These are phyloP conservation scores for Aristolochia fimbriata DNA, from an alignment of 164 flowering plant genomes.

Conservation along the genomic window DNA sequence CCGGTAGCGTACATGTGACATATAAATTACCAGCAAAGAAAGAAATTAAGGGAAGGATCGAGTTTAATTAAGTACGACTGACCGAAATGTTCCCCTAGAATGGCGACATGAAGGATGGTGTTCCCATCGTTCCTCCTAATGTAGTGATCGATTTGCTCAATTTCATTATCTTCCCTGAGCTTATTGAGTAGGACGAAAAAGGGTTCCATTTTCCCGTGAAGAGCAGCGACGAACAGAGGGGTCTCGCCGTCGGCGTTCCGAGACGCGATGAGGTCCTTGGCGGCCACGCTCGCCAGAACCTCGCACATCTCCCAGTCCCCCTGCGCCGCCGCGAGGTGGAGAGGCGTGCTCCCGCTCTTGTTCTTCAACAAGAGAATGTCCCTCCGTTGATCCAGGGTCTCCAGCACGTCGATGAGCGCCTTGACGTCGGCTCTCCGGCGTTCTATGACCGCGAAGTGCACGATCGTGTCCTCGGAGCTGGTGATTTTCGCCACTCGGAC, in stretches of 20 bases:
- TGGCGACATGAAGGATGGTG: slow-evolving; percentile 21
- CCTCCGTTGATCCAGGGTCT: background rate
- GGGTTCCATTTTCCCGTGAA: slow-evolving; percentile 8
- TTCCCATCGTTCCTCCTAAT: slow-evolving; percentile 15
- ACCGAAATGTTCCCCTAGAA: slow-evolving; percentile 17
- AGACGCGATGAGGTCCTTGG: background rate
- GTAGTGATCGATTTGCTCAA: background rate
- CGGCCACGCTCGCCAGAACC: background rate
- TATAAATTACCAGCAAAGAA: no score
- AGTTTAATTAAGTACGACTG: background rate
- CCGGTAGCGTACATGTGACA: background rate
- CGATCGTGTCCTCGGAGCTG: slow-evolving; percentile 18
- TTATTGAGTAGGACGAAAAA: slow-evolving; percentile 3
- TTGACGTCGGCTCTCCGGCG: background rate
- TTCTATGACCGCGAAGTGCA: slow-evolving; percentile 24
- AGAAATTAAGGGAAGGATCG: background rate
- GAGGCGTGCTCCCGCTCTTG: slow-evolving; percentile 17
- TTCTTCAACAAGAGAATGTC: slow-evolving; percentile 5
- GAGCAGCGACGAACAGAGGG: slow-evolving; percentile 20
- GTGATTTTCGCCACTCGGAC: background rate
- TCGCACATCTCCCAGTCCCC: slow-evolving; percentile 15
- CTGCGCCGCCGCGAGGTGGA: slow-evolving; percentile 17
- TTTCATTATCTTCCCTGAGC: background rate
- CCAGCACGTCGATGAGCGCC: slow-evolving; percentile 6
- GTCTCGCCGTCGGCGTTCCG: slow-evolving; percentile 16